A percentile compares a stretch with the other conserved stretches of the same genome.
These are phyloP conservation scores for Colletotrichum eremochloae DNA, from an alignment of 2,329 filamentous ascomycete genomes.

Conservation along the genomic window DNA sequence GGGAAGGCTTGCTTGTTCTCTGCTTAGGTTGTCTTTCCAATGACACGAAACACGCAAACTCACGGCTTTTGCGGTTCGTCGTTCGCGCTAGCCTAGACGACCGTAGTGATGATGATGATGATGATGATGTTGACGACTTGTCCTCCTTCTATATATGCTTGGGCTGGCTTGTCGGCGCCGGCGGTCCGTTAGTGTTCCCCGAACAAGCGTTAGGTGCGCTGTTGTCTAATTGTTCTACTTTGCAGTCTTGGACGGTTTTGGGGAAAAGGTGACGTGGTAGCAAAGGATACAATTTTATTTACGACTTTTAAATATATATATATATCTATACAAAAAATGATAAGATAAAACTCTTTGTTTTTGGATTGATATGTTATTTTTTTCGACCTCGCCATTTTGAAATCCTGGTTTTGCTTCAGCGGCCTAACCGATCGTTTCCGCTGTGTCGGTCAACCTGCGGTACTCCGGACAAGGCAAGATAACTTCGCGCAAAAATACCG, in stretches of 20 bases:
- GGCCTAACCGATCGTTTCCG: no score
- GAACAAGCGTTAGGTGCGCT: slow-evolving; percentile 7
- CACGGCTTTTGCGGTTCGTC: slow-evolving; percentile 8
- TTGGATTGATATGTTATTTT: background rate
- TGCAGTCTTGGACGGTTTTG: background rate
- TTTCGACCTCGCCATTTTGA: background rate
- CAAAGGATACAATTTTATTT: background rate
- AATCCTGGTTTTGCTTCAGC: background rate
- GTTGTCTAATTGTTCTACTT: background rate
- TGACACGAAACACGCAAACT: slow-evolving; percentile 3
- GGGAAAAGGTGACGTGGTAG: background rate
- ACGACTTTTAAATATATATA: no score
- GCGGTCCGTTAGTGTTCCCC: slow-evolving; percentile 15
- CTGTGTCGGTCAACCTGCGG: background rate
- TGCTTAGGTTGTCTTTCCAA: background rate
- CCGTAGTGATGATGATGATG: slow-evolving; percentile 14
- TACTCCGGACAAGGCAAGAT: background rate
- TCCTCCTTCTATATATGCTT: background rate
- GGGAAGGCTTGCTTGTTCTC: background rate
- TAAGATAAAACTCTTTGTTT: no score
- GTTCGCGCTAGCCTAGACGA: slow-evolving; percentile 18
- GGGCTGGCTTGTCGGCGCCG: slow-evolving; percentile 6
- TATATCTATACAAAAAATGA: no score
- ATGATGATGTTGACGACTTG: slow-evolving; percentile 33
- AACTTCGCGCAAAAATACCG: background rate